Evolutionary conservation across 2,329 filamentous ascomycete species (phyloP), one percentile per base, ranked within the genome.

Genomic region (Bisporella sp.): DNA sequence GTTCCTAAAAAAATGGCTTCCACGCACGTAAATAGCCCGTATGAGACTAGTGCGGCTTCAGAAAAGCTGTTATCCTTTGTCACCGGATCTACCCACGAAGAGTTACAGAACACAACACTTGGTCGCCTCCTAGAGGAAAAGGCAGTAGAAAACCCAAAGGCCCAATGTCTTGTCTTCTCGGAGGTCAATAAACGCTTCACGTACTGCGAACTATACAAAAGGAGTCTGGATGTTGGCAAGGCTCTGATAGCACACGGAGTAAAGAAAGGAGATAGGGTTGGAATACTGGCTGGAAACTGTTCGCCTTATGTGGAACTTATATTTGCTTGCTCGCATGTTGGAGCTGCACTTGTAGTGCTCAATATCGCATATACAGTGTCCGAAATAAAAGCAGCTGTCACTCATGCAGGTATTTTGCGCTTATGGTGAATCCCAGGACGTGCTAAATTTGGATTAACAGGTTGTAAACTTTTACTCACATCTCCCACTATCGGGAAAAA

Each of bases 141-240:
- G 68, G 82, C 78, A 42, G 73, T 79, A 46, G 75, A 81, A 45
- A 81, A 86, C 65, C 78, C 80, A 29, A 73, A 77, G 46, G 74
- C 78, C 48, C 85, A 90, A 64, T 86, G 81, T 54, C 68, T 91
- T 41, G 76, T 90, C 29, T 85, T 87, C 46, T 84, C 86, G 0
- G 90, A 85, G 85, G 89, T 85, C 0, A 82, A 81, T 1, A 78
- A 84, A 4, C 74, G 87, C 60, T 90, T 85, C 85, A 85, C 82
- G 0, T 87, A 86, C 67, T 74, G 78, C 54, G 74, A 84, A 53
- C 70, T 87, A 48, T 79, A 81, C 59, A 73, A 79, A 51, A 78
- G 84, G 67, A 80, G 77, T 59, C 75, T 77, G 41, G 70, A 75
- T 49, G 67, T 87, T 42, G 82, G 83, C 5, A 81, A 79, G 47